Base-by-base conservation (phyloP, 108 stramenopile species). In the Fragilaria radians region DNA sequence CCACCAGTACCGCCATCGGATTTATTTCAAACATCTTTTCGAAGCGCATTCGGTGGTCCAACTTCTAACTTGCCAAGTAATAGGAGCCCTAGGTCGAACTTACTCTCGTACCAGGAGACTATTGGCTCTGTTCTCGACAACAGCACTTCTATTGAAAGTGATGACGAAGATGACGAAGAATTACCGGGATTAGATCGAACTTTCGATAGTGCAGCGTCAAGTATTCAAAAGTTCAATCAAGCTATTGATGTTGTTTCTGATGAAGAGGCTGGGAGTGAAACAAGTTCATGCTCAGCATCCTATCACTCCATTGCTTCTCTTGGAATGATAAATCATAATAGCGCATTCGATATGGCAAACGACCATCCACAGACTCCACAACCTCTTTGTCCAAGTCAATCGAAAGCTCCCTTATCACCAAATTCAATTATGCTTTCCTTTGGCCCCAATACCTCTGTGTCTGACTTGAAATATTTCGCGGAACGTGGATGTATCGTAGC, bases 401-500 rank as follows among this genome's bases (percentile, higher is more conserved):
- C 68, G 46, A 73, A 58, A 30, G 48, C 62, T 55, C 81, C 72
- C 32, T 59, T 61, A 51, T 88, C 76, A 46, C 84, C 74, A 25
- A 80, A 58, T 28, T 84, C 80, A 45, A 75, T 83, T 57, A 47
- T 61, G 58, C 58, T 75, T 7, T 72, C 81, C 24, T 89, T 93
- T 66, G 88, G 88, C 11, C 78, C 75, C n/a, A 79, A 76, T 48
- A 89, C 91, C 22, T 72, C 83, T n/a, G 82, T 93, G 18, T 56
- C 71, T 2, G 87, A 93, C 57, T 73, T 93, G 45, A 88, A 88
- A 48, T 83, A 87, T 74, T 86, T 87, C 72, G 86, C 91, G 23
- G 91, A 93, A 63, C 61, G 79, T 52, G 91, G 91, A 24, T 82
- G 85, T 47, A 89, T 93, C 48, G 87, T 88, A 28, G 76, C 84